These are phyloP conservation scores for Trametes cinnabarina DNA, from an alignment of 768 basidiomycete species.

Conservation along the genomic window DNA sequence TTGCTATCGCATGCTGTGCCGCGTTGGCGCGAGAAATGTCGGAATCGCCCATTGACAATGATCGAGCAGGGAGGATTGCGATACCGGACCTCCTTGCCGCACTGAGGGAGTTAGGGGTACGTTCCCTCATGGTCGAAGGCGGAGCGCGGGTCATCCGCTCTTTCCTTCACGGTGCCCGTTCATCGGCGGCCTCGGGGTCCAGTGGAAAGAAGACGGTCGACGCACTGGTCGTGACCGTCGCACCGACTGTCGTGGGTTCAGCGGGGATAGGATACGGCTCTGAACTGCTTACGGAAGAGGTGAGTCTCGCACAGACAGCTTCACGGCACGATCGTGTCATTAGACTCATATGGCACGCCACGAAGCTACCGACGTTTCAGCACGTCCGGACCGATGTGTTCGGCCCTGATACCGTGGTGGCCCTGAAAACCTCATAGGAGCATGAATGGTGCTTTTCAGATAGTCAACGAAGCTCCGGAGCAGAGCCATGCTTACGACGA, in stretches of 20 bases:
- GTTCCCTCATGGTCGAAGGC: conserved; percentile 93
- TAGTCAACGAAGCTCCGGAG: conserved; percentile 6
- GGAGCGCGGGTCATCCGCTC: conserved; percentile 80
- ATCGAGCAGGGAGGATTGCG: conserved; percentile 37
- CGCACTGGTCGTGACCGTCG: conserved; percentile 77
- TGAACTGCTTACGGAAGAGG: conserved; percentile 24
- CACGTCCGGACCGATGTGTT: conserved; percentile 29
- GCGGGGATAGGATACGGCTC: conserved; percentile 60
- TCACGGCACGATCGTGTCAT: conserved; percentile 36
- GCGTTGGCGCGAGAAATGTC: not conserved
- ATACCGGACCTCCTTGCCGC: conserved; percentile 49
- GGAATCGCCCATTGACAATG: not conserved
- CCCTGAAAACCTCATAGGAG: conserved; percentile 20
- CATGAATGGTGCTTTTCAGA: not conserved
- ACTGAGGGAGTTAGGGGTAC: conserved; percentile 56
- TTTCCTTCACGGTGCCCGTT: conserved; percentile 46
- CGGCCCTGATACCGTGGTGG: conserved; percentile 31
- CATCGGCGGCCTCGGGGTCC: not conserved
- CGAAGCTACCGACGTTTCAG: conserved; percentile 25
- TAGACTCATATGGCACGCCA: conserved; percentile 20
- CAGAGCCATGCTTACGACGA: not conserved
- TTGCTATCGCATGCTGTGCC: not conserved
- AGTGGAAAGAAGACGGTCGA: conserved; percentile 46
- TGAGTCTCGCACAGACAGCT: conserved; percentile 24
- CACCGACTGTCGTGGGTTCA: conserved; percentile 78